phyloP scores from a whole-genome alignment of 164 flowering plant genomes.

The Saururus chinensis region DNA sequence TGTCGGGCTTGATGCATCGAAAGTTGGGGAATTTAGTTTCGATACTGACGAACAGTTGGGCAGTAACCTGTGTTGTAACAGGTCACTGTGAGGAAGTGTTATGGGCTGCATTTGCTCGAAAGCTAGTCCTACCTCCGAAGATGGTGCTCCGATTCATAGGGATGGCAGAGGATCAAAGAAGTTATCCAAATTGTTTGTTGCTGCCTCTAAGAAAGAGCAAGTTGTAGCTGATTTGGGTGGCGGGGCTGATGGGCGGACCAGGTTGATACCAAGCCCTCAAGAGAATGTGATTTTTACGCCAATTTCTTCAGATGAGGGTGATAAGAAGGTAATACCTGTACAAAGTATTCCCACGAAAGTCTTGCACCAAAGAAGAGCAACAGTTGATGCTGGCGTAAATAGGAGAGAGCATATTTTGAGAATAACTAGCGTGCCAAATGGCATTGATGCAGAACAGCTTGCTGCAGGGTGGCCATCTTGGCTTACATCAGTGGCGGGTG shows the following conservation, averaged over 20 bases:
- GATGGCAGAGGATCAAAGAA: slow-evolving; percentile 18
- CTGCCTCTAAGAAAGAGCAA: slow-evolving; percentile 40
- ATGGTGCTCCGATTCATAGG: slow-evolving; percentile 11
- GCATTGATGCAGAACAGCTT: slow-evolving; percentile 9
- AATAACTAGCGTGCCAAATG: slow-evolving; percentile 18
- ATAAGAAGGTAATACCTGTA: neutral
- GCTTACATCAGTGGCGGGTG: slow-evolving; percentile 28
- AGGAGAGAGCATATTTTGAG: slow-evolving; percentile 10
- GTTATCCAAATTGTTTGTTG: slow-evolving; percentile 27
- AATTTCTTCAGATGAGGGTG: slow-evolving; percentile 8
- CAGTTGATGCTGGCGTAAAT: slow-evolving; percentile 11
- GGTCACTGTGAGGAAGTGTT: slow-evolving; percentile 6
- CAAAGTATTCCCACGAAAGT: slow-evolving; percentile 4
- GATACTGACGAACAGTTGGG: neutral
- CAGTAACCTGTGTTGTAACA: slow-evolving; percentile 9
- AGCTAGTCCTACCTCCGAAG: slow-evolving; percentile 18
- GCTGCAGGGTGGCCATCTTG: slow-evolving; percentile 29
- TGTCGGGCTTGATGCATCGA: slow-evolving; percentile 12
- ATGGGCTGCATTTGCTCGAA: slow-evolving; percentile 97
- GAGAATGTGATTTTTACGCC: slow-evolving; percentile 8
- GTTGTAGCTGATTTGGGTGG: slow-evolving; percentile 16
- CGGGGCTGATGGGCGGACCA: slow-evolving; percentile 8
- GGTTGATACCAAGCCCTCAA: slow-evolving; percentile 11
- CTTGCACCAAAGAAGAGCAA: slow-evolving; percentile 15
- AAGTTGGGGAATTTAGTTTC: slow-evolving; percentile 1